phyloP scores from a whole-genome alignment of 345 rosid species.

The Lepidium sativum region DNA sequence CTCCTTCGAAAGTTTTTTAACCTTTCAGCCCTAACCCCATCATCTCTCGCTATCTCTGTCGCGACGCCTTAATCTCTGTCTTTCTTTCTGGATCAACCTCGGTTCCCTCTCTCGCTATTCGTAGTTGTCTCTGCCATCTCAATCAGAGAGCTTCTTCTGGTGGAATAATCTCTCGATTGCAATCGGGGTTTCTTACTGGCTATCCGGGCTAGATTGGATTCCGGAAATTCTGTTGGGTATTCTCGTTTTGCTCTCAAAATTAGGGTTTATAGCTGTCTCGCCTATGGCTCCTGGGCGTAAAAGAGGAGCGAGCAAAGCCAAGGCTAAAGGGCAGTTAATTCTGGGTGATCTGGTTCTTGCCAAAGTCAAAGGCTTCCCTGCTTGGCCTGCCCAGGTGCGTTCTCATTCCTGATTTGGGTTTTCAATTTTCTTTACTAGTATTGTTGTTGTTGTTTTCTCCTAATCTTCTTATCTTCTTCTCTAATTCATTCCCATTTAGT shows the following conservation, averaged over 20 bases:
- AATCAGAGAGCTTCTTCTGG: constrained; percentile 4
- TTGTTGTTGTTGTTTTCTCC: background rate
- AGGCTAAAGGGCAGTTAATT: constrained; percentile 58
- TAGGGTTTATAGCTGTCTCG: constrained; percentile 30
- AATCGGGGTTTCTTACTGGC: background rate
- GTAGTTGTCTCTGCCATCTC: background rate
- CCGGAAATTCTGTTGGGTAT: background rate
- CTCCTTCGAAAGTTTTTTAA: background rate
- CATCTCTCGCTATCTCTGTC: background rate
- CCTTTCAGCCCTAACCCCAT: constrained; percentile 20
- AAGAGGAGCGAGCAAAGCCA: constrained; percentile 72
- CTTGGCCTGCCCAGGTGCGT: constrained; percentile 97
- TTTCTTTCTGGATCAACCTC: background rate
- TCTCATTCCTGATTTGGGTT: background rate
- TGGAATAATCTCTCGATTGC: background rate
- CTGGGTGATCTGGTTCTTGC: constrained; percentile 99
- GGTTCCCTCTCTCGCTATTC: background rate
- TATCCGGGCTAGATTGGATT: background rate
- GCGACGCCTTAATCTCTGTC: constrained; percentile 10
- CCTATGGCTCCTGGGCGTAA: constrained; percentile 84
- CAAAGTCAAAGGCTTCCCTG: constrained; percentile 97
- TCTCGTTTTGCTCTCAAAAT: background rate
- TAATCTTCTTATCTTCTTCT: background rate
- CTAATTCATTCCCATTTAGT: background rate
- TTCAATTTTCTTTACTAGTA: background rate